Evolutionary conservation across 768 basidiomycete species (phyloP), one percentile per base, ranked within the genome.

Genomic region (Kwoniella bestiolae): DNA sequence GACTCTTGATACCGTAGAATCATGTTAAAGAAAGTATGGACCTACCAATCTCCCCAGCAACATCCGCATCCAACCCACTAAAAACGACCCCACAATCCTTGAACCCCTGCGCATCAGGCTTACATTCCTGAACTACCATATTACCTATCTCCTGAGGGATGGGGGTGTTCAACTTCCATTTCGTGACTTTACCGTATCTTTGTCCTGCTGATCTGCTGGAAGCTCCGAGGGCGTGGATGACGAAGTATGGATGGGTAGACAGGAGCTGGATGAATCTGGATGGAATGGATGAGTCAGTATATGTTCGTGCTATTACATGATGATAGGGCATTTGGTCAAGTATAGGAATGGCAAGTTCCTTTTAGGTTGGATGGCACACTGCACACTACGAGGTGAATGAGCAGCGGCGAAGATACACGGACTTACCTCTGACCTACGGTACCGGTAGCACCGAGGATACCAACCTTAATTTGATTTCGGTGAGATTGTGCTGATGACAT

Each of bases 11-110:
- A n/a, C n/a, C n/a, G n/a, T n/a, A n/a, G n/a, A n/a, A n/a, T n/a
- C n/a, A n/a, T n/a, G n/a, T n/a, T n/a, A n/a, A n/a, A n/a, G n/a
- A n/a, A n/a, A n/a, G 9, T 1, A 46, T 31, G 18, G 49, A 78
- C 86, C 78, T 75, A 94, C 95, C 95, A 80, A 98, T 94, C 12
- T 94, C 91, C 11, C 94, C 93, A 32, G 95, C 95, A 29, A 88
- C 94, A 76, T 96, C 93, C 18, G 90, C 88, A 82, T 98, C 96
- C 64, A 99, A 83, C n/a, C 96, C 96, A 0, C 92, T 94, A 82
- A 99, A 99, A 45, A 98, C 86, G 67, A 98, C 84, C 9, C 86
- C 85, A 79, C 94, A 97, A 8, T 90, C 90, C 41, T 80, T 75
- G 75, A 97, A 97, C 55, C 88, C 84, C 12, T 62, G 61, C 7